Evolutionary conservation across 2,329 filamentous ascomycete species (phyloP), one percentile per base, ranked within the genome.

Genomic region (Apiospora marii): DNA sequence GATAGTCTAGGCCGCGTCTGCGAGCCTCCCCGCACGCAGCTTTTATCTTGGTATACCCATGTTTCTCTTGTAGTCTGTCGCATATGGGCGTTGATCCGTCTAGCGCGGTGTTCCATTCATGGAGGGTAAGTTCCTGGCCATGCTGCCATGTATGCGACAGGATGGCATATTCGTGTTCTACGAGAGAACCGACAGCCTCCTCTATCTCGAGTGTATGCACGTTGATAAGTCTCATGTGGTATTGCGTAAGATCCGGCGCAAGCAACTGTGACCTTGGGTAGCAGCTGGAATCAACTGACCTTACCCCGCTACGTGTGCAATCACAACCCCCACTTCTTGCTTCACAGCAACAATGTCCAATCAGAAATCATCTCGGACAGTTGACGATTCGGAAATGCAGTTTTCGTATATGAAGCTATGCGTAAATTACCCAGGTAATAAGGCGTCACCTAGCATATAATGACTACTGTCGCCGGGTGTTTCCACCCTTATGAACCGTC

Each of bases 61-160:
- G 64, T 24, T n/a, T 30, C 22, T n/a, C 34, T 22, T 16, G 37
- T 24, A 68, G 24, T 4, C 12, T 16, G 37, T 27, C 13, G 34
- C n/a, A 37, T 24, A 14, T 37, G 5, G 34, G 8, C 0, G 34
- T 30, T 30, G 13, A 3, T 37, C 37, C 64, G 27, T 22, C 37
- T 27, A 27, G 19, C 8, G 37, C 22, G 64, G 37, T 41, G n/a
- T 68, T 34, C 68, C 44, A 49, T 14, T 69, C 41, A 7, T 30
- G 44, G 44, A 69, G 30, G 6, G 30, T 73, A 4, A 77, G 72
- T 41, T 77, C 76, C 13, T 76, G 53, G 53, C 30, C 68, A 48
- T 61, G 69, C 41, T 75, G 67, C 76, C 76, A 77, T 10, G 74
- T 77, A 67, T 77, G 76, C 49, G 76, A 77, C 14, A 77, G 68